phyloP scores from a whole-genome alignment of 805 yeast genomes.

The Huiozyma naganishii region DNA sequence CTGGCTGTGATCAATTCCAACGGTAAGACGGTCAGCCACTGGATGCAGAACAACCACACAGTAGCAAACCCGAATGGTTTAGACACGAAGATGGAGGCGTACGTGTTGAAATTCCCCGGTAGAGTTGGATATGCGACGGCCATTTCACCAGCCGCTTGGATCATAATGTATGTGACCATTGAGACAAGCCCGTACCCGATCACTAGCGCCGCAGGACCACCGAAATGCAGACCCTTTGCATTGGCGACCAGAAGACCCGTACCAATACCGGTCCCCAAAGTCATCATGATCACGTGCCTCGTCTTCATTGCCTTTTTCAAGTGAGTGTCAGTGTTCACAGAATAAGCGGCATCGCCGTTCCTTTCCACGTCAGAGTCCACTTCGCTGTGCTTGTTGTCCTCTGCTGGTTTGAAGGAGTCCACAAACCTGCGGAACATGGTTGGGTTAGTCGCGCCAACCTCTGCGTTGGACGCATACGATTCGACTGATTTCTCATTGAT shows the following conservation, averaged over 20 bases:
- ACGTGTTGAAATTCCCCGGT: conserved; percentile 33
- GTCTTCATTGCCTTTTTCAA: conserved; percentile 16
- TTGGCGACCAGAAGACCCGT: conserved; percentile 54
- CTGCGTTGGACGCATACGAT: not conserved
- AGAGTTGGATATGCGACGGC: conserved; percentile 33
- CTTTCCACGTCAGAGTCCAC: conserved; percentile 6
- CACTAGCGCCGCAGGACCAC: conserved; percentile 39
- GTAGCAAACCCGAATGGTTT: conserved; percentile 64
- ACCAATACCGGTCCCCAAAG: conserved; percentile 78
- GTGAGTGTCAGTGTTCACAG: conserved; percentile 5
- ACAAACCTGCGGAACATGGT: conserved; percentile 6
- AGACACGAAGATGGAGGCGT: conserved; percentile 38
- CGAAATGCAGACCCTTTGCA: conserved; percentile 34
- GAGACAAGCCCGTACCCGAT: conserved; percentile 49
- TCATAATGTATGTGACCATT: conserved; percentile 44
- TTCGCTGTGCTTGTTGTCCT: not conserved
- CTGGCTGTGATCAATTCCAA: conserved; percentile 54
- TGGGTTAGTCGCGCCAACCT: not conserved
- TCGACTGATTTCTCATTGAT: conserved; percentile 2
- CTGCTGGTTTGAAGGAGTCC: conserved; percentile 19
- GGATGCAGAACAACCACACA: conserved; percentile 59
- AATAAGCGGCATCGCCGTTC: conserved; percentile 3
- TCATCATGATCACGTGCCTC: conserved; percentile 59
- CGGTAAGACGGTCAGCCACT: conserved; percentile 54
- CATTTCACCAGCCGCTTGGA: conserved; percentile 39